Conservation (phyloP, 176 grass and related monocot genomes). For the Pontederia paniculata region DNA sequence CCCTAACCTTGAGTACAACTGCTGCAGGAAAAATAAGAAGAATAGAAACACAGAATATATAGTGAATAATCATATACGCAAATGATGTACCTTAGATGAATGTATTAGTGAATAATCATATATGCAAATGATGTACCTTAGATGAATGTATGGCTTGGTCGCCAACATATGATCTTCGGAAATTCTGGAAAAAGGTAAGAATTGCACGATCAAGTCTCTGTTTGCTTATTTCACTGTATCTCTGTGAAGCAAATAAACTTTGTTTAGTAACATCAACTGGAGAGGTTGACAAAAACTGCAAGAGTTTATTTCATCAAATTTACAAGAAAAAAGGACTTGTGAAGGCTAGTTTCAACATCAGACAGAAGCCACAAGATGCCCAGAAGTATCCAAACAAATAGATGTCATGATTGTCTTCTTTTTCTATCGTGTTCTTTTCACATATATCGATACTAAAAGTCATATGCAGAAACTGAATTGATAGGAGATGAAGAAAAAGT, state of each 20-base stretch:
- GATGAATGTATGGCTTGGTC: slow-evolving; percentile 92
- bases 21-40: slow-evolving; percentile 55
- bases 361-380: too few relatives aligned
- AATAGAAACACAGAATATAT: slow-evolving; percentile 17
- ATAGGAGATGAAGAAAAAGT: too few relatives aligned
- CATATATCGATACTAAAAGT: too few relatives aligned
- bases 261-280: neutral
- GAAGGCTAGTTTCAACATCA: too few relatives aligned
- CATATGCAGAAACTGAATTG: too few relatives aligned
- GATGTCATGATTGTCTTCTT: too few relatives aligned
- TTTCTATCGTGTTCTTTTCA: too few relatives aligned
- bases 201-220: slow-evolving; percentile 96
- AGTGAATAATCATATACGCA: too few relatives aligned
- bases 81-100: slow-evolving; percentile 62
- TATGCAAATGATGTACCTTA: slow-evolving; percentile 36
- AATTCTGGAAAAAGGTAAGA: slow-evolving; percentile 89
- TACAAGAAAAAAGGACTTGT: too few relatives aligned
- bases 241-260: slow-evolving; percentile 37
- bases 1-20: slow-evolving; percentile 91
- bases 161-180: slow-evolving; percentile 94
- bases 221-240: slow-evolving; percentile 87
- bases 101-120: neutral
- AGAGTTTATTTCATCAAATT: neutral
- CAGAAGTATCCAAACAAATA: too few relatives aligned
- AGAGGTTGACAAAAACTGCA: neutral